Evolutionary conservation across 495 filamentous ascomycete genomes (phyloP).

Genomic region (Amniculicola lignicola): DNA sequence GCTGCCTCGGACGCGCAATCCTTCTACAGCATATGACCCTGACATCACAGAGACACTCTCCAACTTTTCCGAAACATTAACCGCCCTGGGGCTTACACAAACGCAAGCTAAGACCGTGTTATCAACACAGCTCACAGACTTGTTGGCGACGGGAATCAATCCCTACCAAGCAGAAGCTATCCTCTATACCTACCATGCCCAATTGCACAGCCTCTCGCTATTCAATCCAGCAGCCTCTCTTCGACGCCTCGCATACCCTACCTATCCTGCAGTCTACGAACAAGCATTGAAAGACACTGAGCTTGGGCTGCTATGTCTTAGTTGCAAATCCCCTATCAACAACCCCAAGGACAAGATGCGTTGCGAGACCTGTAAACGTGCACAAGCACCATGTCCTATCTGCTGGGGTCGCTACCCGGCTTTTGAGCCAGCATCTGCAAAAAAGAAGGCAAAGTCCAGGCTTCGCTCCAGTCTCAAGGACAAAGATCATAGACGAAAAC

Average conservation of each 20-base stretch:
- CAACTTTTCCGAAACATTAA: slow-evolving; percentile 30
- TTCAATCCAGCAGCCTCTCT: slow-evolving; percentile 37
- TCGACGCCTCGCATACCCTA: slow-evolving; percentile 40
- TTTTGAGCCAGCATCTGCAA: slow-evolving; percentile 29
- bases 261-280: slow-evolving; percentile 42
- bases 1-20: slow-evolving; percentile 32
- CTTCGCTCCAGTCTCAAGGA: slow-evolving; percentile 10
- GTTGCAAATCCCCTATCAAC: slow-evolving; percentile 39
- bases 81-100: slow-evolving; percentile 24
- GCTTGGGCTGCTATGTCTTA: slow-evolving; percentile 36
- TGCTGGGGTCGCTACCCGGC: slow-evolving; percentile 38
- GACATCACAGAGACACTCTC: slow-evolving; percentile 18
- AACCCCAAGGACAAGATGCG: slow-evolving; percentile 33
- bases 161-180: slow-evolving; percentile 42
- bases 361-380: slow-evolving; percentile 36
- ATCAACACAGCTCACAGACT: slow-evolving; percentile 25
- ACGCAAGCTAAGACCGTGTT: slow-evolving; percentile 29
- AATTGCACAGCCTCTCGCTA: slow-evolving; percentile 36
- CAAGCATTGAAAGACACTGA: slow-evolving; percentile 37
- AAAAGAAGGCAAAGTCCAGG: slow-evolving; percentile 27
- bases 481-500: slow-evolving; percentile 22
- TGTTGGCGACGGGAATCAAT: slow-evolving; percentile 36
- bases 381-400: slow-evolving; percentile 39
- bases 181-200: slow-evolving; percentile 42
- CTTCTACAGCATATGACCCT: slow-evolving; percentile 17